These are phyloP conservation scores for Melampsora americana DNA, from an alignment of 1,284 basidiomycete genomes.

Conservation along the genomic window DNA sequence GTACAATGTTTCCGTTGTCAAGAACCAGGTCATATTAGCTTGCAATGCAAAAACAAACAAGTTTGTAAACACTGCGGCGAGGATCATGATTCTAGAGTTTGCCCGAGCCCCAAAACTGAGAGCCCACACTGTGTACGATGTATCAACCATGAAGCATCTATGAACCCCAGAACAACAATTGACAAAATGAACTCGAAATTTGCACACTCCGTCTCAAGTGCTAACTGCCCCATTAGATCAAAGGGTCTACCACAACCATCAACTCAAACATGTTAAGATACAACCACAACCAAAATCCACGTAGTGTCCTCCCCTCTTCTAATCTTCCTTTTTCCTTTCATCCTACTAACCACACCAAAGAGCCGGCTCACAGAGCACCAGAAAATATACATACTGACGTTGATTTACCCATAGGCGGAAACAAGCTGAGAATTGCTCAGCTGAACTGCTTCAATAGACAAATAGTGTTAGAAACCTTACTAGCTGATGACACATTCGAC, in stretches of 20 bases:
- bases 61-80: too few relatives aligned
- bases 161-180: too few relatives aligned
- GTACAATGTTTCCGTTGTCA: too few relatives aligned
- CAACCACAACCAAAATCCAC: background rate
- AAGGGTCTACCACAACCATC: background rate
- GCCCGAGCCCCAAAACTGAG: too few relatives aligned
- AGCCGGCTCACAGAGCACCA: background rate
- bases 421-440: background rate
- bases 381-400: background rate
- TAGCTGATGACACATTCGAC: background rate
- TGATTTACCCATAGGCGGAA: background rate
- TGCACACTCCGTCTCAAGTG: background rate
- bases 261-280: background rate
- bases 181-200: too few relatives aligned
- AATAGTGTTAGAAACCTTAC: background rate
- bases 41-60: too few relatives aligned
- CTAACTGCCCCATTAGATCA: background rate
- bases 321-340: background rate
- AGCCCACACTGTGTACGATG: too few relatives aligned
- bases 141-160: too few relatives aligned
- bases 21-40: too few relatives aligned
- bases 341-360: background rate
- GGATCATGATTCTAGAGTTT: too few relatives aligned
- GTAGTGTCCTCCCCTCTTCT: background rate
- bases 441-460: background rate